Conservation (phyloP, 129 eudicot species). For the Rutidosis leptorrhynchoides region DNA sequence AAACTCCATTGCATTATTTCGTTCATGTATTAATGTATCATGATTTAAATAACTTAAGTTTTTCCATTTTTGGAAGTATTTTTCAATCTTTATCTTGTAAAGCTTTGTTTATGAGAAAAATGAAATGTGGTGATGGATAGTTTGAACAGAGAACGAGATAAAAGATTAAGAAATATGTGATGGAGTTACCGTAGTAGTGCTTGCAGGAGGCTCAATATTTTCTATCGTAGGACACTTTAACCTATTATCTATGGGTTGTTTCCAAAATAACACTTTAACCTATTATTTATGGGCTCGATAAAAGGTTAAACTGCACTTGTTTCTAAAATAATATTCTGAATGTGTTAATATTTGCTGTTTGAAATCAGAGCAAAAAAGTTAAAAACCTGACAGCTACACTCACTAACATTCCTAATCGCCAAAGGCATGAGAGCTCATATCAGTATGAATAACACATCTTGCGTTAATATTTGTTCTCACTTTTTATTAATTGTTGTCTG, state of each 20-base stretch:
- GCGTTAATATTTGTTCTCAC: background rate
- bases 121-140: constrained; percentile 1
- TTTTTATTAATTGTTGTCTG: background rate
- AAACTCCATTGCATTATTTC: constrained; percentile 1
- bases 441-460: background rate
- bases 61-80: constrained; percentile 8
- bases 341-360: background rate
- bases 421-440: background rate
- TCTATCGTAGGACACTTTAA: constrained; percentile 1
- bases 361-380: background rate
- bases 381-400: background rate
- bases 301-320: no score
- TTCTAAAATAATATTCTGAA: background rate
- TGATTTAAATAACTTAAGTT: constrained; percentile 7
- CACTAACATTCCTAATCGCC: background rate
- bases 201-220: background rate
- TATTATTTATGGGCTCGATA: no score
- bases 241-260: no score
- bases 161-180: background rate
- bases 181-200: background rate
- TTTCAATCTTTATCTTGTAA: constrained; percentile 6
- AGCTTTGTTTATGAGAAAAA: background rate
- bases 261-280: constrained; percentile 12
- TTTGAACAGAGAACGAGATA: background rate
- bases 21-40: constrained; percentile 12